Evolutionary conservation across 805 yeast species (phyloP), one percentile per base, ranked within the genome.

Genomic region (Zygosaccharomyces rouxii): DNA sequence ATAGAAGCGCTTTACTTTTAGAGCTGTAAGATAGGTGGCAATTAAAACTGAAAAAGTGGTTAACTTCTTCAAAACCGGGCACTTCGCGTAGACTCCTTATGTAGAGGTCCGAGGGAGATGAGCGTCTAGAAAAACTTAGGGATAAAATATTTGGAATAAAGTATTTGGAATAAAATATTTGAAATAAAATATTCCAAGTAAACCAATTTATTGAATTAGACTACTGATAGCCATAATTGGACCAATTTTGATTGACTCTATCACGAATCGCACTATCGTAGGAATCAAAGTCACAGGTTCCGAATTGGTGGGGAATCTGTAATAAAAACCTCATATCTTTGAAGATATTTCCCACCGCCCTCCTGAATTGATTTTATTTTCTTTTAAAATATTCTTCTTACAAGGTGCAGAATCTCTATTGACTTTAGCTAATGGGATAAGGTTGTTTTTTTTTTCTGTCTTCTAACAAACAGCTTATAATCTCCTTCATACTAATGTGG

Each of bases 271-370:
- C 39, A 14, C 33, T 40, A 16, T 25, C 28, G 31, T 55, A 55
- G 29, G 45, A 28, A 3, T 51, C 49, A 46, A 47, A 59, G 35
- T 55, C 56, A 47, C 66, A 58, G 29, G 56, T 57, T 6, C 49
- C 44, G 44, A 51, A 61, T 29, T 51, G 50, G 45, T 62, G 66
- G 4, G 67, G 66, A 6, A 66, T 62, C 46, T 60, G 55, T 13
- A 59, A 38, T 21, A 56, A 43, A 39, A 50, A 60, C 64, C 60
- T 59, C 67, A 39, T 62, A 62, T 7, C 64, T 62, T 47, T 61
- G 66, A 21, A 63, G 43, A 39, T 58, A 63, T 33, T 55, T 56
- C 4, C 66, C 67, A 14, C 65, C 65, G 41, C 59, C 66, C 35
- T 44, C 51, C 43, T 14, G 61, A 45, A 30, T 58, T 46, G 14